Evolutionary conservation across 495 filamentous ascomycete species (phyloP), one percentile per base, ranked within the genome.

Genomic region (Lindgomyces ingoldianus): DNA sequence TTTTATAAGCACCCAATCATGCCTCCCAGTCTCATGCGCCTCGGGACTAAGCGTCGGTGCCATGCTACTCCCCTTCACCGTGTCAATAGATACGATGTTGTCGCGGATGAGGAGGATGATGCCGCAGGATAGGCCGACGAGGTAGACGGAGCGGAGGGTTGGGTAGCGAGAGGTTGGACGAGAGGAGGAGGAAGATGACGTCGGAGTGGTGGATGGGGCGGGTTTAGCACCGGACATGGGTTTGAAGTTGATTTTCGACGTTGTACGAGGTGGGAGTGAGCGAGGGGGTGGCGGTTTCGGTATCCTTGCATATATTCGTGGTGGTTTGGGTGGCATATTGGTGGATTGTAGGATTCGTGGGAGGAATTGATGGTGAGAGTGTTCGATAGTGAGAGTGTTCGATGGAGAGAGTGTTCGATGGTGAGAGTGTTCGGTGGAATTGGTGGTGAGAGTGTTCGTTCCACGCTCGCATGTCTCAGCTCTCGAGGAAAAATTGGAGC

Each of bases 21-120:
- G 18, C n/a, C 24, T 16, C 26, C 74, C 72, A 0, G 70, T 70
- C 19, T 60, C 59, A 56, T 74, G 46, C 44, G 64, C 67, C 61
- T 62, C 14, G 18, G 72, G 73, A 4, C 67, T 72, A 2, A 78
- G 68, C 1, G 75, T 67, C 1, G 75, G 75, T 8, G 72, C 56
- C 75, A 78, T 78, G 36, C 67, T 72, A 4, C 25, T 22, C 19
- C 75, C 75, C 3, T 33, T 65, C 18, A 75, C 62, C 16, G 29
- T 49, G 48, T 60, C 55, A 3, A 57, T 29, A 21, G 42, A 47
- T 25, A 64, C 18, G 16, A 64, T 1, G 29, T 67, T 30, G 53
- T 70, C 64, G 53, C 62, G 57, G 19, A 65, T 24, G 30, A 59
- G 47, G 55, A 63, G 41, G 22, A 59, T 22, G 22, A 1, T 33